phyloP scores from a whole-genome alignment of 306 rosid genomes.

The Cicer cuneatum region DNA sequence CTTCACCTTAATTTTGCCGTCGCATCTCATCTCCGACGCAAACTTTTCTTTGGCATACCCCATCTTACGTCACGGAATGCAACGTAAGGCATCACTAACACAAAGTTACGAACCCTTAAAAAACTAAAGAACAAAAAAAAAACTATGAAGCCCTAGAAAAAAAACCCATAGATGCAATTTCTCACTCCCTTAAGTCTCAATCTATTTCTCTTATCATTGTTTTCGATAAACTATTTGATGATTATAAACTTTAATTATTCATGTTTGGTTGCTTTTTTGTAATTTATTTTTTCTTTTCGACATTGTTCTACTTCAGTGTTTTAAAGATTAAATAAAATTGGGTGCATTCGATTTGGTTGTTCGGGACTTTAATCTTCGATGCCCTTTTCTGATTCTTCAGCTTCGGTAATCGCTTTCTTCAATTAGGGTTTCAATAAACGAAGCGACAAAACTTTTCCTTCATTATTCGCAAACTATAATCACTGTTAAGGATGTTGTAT shows the following conservation, averaged over 20 bases:
- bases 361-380: too few relatives aligned
- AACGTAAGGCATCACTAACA: constrained; percentile 19
- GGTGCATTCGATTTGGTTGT: too few relatives aligned
- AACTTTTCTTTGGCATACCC: too few relatives aligned
- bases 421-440: constrained; percentile 73
- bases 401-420: constrained; percentile 61
- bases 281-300: constrained; percentile 16
- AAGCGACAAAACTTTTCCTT: constrained; percentile 31
- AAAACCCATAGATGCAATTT: constrained; percentile 16
- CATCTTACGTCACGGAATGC: constrained; percentile 18
- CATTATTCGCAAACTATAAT: constrained; percentile 34
- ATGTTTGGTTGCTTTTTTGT: not conserved
- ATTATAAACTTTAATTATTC: constrained; percentile 13
- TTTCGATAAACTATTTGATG: constrained; percentile 30
- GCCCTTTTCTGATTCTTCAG: constrained; percentile 49
- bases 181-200: constrained; percentile 4
- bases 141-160: constrained; percentile 47
- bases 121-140: not conserved
- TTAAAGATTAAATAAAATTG: constrained; percentile 49
- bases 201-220: not conserved
- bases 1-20: too few relatives aligned
- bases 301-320: constrained; percentile 44
- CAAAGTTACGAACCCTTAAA: constrained; percentile 36
- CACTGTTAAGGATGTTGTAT: too few relatives aligned
- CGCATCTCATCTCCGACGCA: too few relatives aligned